A percentile compares a stretch with the other conserved stretches of the same genome.
Conservation (phyloP, 2,329 filamentous ascomycete species). For the Verticillium alfalfae region DNA sequence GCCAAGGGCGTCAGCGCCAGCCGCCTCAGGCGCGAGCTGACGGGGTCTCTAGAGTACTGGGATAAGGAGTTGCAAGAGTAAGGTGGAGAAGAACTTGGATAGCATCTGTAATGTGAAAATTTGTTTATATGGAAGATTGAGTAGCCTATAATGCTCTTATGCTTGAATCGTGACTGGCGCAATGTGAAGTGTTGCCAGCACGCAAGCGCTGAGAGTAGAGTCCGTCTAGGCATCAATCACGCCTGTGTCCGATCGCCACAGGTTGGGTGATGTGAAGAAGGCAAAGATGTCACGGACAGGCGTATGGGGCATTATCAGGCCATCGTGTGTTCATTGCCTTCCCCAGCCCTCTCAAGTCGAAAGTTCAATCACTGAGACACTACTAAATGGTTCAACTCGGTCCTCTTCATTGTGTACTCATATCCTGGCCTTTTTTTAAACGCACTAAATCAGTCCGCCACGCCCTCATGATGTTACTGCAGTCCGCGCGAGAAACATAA, state of each 20-base stretch:
- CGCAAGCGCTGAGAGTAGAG: no score
- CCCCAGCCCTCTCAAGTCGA: neutral
- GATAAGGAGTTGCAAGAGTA: neutral
- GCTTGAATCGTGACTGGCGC: no score
- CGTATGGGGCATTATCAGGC: neutral
- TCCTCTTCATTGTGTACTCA: neutral
- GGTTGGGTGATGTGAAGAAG: no score
- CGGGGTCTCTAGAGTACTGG: conserved; percentile 1
- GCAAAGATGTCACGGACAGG: no score
- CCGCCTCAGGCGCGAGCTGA: conserved; percentile 5
- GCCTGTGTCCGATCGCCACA: no score
- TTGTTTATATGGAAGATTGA: no score
- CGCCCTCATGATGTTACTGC: neutral
- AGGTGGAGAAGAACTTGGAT: neutral
- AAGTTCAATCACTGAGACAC: no score
- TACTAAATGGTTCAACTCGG: neutral
- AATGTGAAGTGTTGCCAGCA: no score
- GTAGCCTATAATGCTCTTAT: no score
- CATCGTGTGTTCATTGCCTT: neutral
- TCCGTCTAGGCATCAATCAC: no score
- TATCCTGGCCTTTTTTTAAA: neutral
- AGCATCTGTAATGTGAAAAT: no score
- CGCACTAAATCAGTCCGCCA: neutral
- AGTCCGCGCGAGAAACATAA: neutral
- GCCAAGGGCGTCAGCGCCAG: conserved; percentile 8